Evolutionary conservation across 345 rosid genomes (phyloP), one percentile per base, ranked within the genome.

Genomic region (Lumnitzera littorea): DNA sequence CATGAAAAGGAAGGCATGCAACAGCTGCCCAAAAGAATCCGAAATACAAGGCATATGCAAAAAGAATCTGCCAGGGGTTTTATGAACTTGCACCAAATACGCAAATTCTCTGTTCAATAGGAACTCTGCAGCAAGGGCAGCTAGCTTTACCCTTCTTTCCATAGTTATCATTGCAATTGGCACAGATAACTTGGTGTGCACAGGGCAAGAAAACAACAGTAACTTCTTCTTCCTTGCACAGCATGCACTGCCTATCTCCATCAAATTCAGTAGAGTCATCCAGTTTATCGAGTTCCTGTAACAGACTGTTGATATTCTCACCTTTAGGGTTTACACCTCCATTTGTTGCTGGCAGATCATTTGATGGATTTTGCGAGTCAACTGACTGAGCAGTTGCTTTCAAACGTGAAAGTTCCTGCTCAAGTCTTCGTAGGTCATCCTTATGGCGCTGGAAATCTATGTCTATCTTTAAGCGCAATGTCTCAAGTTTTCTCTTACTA

Each of bases 71-170:
- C 15, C 43, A 4, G 31, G 13, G 23, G 25, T 15, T 11, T 58
- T 64, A 70, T 20, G 74, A 70, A 24, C 65, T 65, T 27, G 65
- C 62, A 53, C 66, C 74, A 65, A 60, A 70, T 24, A 70, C 74
- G 12, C 48, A 61, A 53, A 65, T 65, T 66, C 55, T 60, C 52
- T 70, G 55, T 57, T 61, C 65, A 15, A 70, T 56, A 15, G 29
- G 58, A 36, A 47, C 62, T 29, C 62, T 58, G 64, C 74, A 70
- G 51, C 66, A 70, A 24, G 70, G 74, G 57, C 74, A 70, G 46
- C 62, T 55, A 29, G 62, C 60, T 70, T 51, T 61, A 8, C 65
- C 66, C 69, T 65, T 65, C 58, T 55, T 66, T 47, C 70, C 60
- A 47, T 65, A 52, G 53, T 48, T 57, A 10, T 65, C 70, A 20